These are phyloP conservation scores for Juncus inflexus DNA, from an alignment of 176 grass and related monocot species.

Conservation along the genomic window DNA sequence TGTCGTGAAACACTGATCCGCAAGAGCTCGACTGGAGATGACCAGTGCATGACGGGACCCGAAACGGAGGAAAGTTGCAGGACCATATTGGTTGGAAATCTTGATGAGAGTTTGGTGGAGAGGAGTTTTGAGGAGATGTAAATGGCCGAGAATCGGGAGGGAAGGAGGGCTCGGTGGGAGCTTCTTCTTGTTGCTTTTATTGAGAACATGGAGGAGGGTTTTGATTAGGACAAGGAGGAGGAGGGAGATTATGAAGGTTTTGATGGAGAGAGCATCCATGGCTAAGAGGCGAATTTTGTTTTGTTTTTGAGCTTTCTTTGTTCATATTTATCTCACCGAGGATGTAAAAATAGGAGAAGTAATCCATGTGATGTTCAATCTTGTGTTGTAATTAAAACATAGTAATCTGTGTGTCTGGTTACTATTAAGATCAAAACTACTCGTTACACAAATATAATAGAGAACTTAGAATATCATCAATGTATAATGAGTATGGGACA, in stretches of 20 bases:
- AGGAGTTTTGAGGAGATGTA: slow-evolving; percentile 65
- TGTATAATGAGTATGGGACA: too few species aligned
- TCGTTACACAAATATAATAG: too few species aligned
- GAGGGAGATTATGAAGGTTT: slow-evolving; percentile 2
- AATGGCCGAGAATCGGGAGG: slow-evolving; percentile 47
- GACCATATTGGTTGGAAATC: slow-evolving; percentile 37
- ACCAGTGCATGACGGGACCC: slow-evolving; percentile 44
- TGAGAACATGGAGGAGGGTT: neutral
- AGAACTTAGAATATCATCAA: too few species aligned
- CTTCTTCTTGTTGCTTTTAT: slow-evolving; percentile 14
- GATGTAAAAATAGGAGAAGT: too few species aligned
- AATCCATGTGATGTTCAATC: too few species aligned
- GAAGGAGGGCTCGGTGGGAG: slow-evolving; percentile 40
- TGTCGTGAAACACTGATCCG: slow-evolving; percentile 45
- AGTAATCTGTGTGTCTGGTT: too few species aligned
- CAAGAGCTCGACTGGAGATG: slow-evolving; percentile 32
- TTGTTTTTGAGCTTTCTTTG: neutral
- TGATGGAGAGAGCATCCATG: slow-evolving; percentile 5
- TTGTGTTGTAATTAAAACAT: too few species aligned
- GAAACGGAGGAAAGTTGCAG: slow-evolving; percentile 40
- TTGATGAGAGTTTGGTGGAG: slow-evolving; percentile 43
- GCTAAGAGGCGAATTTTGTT: neutral
- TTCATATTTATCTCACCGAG: too few species aligned
- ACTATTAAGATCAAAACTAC: too few species aligned
- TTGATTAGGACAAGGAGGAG: neutral